Conservation (phyloP, 2,329 filamentous ascomycete genomes). For the Chrysoporthe austroafricana region DNA sequence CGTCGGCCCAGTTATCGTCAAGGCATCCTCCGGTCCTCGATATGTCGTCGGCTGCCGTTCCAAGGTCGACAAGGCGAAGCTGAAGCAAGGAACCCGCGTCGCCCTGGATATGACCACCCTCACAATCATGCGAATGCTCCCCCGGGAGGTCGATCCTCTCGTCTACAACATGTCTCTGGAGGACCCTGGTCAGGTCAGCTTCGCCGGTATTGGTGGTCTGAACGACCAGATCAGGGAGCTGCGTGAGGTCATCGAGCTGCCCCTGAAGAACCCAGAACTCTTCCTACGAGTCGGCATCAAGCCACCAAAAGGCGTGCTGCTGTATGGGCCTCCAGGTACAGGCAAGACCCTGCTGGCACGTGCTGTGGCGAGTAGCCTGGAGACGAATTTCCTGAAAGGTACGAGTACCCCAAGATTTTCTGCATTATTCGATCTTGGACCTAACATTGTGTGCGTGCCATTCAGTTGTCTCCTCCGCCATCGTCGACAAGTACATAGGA, state of each 20-base stretch:
- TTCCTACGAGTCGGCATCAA: conserved; percentile 98
- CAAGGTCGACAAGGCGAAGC: conserved; percentile 95
- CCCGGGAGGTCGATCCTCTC: conserved; percentile 94
- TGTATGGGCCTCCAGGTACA: conserved; percentile 95
- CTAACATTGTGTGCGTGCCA: conserved; percentile 24
- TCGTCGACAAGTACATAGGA: conserved; percentile 99
- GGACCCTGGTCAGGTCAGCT: conserved; percentile 96
- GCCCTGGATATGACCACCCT: conserved; percentile 99
- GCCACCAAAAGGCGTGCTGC: conserved; percentile 93
- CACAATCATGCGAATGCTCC: conserved; percentile 99
- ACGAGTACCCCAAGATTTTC: conserved; percentile 33
- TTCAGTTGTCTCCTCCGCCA: conserved; percentile 93
- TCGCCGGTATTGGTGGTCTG: conserved; percentile 93
- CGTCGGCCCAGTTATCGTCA: conserved; percentile 79
- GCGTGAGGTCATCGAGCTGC: conserved; percentile 95
- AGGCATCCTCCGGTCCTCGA: conserved; percentile 93
- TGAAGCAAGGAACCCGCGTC: conserved; percentile 98
- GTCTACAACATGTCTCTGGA: conserved; percentile 99
- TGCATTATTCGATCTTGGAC: neutral
- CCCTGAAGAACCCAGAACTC: conserved; percentile 97
- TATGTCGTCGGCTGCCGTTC: conserved; percentile 98
- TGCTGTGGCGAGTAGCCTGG: conserved; percentile 92
- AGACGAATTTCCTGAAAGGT: conserved; percentile 99
- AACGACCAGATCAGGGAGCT: conserved; percentile 99
- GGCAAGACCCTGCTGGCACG: conserved; percentile 94